Percentiles rank a stretch among this genome's conserved stretches.
phyloP scores from a whole-genome alignment of 192 early-diverging fungal genomes.

The Linnemannia elongata region DNA sequence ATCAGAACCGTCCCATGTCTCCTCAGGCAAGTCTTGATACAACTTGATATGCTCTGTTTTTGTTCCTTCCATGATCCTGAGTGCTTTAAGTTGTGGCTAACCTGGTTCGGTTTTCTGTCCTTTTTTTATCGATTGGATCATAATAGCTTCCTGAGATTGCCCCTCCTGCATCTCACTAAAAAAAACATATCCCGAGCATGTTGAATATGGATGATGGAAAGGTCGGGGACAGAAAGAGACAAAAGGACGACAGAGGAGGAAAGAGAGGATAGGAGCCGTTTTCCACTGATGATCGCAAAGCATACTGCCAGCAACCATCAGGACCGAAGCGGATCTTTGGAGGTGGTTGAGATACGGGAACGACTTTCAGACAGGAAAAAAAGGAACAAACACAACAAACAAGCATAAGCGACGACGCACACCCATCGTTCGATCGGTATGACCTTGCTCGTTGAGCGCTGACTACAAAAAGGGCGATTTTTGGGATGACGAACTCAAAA shows the following conservation, averaged over 20 bases:
- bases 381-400: neutral
- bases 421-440: neutral
- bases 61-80: neutral
- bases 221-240: neutral
- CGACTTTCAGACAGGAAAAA: neutral
- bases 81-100: neutral
- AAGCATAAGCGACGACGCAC: neutral
- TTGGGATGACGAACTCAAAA: neutral
- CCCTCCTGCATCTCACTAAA: constrained; percentile 58
- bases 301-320: neutral
- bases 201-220: constrained; percentile 4
- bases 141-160: constrained; percentile 53
- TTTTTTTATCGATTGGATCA: neutral
- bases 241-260: neutral
- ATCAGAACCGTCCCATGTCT: constrained; percentile 50
- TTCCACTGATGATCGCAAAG: neutral
- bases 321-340: neutral
- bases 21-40: constrained; percentile 43
- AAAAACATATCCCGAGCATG: neutral
- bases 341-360: neutral
- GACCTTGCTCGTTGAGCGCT: neutral
- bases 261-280: neutral
- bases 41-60: neutral
- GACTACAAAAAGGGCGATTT: neutral
- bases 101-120: neutral